Percentiles rank a stretch among this genome's conserved stretches.
Conservation (phyloP, 1,284 basidiomycete genomes). For the Ustilago trichophora region DNA sequence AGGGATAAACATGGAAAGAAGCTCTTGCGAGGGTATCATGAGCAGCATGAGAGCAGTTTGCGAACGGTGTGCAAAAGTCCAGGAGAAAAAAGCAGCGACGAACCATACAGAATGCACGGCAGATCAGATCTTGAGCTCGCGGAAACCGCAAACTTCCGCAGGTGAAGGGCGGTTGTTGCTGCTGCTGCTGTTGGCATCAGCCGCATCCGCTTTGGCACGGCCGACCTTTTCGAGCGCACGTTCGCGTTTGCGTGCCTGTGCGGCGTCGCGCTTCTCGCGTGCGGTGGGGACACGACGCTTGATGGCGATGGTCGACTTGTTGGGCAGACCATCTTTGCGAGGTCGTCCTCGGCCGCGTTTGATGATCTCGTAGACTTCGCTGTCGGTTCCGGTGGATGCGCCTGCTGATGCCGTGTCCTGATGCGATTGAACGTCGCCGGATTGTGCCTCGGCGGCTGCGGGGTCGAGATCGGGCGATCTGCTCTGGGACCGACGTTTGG, state of each 20-base stretch:
- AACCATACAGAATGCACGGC: no score
- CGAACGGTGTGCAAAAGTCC: no score
- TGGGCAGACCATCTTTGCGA: conserved; percentile 46
- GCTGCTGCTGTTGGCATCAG: not conserved
- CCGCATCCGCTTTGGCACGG: conserved; percentile 3
- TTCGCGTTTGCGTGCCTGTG: conserved; percentile 42
- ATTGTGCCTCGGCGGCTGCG: not conserved
- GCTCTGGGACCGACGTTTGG: conserved; percentile 53
- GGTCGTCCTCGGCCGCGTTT: conserved; percentile 45
- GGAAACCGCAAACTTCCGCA: conserved; percentile 51
- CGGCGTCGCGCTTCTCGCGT: conserved; percentile 45
- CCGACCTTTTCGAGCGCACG: conserved; percentile 40
- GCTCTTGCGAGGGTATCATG: no score
- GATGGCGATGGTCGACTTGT: conserved; percentile 44
- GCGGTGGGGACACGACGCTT: conserved; percentile 41
- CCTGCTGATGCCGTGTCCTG: not conserved
- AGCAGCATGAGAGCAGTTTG: not conserved
- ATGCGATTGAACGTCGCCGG: no score
- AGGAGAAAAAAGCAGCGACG: not conserved
- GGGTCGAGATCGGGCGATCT: conserved; percentile 35
- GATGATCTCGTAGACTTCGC: conserved; percentile 28
- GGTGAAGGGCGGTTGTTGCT: conserved; percentile 18
- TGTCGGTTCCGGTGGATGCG: not conserved
- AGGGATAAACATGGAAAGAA: no score
- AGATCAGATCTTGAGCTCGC: conserved; percentile 56